Evolutionary conservation across 108 stramenopile species (phyloP), one percentile per base, ranked within the genome.

Genomic region (Cyclostephanos tholiformis): DNA sequence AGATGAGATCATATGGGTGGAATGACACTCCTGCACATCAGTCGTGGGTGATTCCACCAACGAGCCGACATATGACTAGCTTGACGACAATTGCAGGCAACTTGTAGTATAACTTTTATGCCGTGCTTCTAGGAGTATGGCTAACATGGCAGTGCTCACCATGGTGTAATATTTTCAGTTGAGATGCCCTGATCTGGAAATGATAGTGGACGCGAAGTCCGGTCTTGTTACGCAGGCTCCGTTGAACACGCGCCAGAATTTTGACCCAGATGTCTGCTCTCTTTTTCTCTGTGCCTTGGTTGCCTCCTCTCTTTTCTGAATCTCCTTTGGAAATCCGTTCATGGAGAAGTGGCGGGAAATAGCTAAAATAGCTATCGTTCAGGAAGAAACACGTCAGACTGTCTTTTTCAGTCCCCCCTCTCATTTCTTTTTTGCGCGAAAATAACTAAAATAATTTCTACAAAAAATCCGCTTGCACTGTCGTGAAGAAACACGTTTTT

Each of bases 1-100:
- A 25, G 11, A 49, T 66, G 65, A 66, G 65, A 58, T 58, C 57
- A 58, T 30, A n/a, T 53, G 17, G 25, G 19, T 25, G 27, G 27
- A 29, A 29, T 26, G 57, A 10, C 6, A 6, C 0, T 53, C 25
- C 12, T 53, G 4, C 20, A 25, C 6, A 20, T 4, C 29, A 26
- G 26, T 29, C 57, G 27, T 29, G 13, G 57, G 32, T 29, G 27
- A 17, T 58, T 58, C 27, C 57, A 29, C 9, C 57, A 53, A 29
- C 23, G 23, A 7, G 57, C 27, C 27, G 8, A 58, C 29, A 29
- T 27, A 27, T 7, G 56, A 25, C 9, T 27, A 17, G 23, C 27
- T 58, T 58, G 2, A 29, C 57, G 6, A 10, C 57, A 29, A 29
- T 4, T 29, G 14, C 29, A 30, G 27, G 27, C 6, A 29, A 13